phyloP scores from a whole-genome alignment of 2,329 filamentous ascomycete genomes.

The Stachybotrys echinatus region DNA sequence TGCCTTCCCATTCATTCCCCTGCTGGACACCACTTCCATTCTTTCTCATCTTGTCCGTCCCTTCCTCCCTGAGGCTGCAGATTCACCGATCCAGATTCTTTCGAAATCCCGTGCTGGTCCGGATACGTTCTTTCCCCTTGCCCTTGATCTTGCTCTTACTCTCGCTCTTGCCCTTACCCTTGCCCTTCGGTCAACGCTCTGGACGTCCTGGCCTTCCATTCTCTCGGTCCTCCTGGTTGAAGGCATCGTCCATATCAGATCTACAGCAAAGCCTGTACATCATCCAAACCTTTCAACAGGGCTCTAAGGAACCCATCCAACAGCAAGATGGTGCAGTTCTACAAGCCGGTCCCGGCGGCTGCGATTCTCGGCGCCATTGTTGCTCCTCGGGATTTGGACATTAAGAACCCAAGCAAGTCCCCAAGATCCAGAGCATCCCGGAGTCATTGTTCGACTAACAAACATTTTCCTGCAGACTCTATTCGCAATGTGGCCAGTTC shows the following conservation, averaged over 20 bases:
- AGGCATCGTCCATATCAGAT: too few relatives aligned
- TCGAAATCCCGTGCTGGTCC: background rate
- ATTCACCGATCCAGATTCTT: too few relatives aligned
- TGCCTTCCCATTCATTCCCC: too few relatives aligned
- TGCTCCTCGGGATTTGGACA: conserved; percentile 32
- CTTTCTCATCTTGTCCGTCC: too few relatives aligned
- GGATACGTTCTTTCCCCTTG: background rate
- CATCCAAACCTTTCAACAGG: background rate
- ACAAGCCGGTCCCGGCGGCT: conserved; percentile 15
- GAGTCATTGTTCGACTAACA: conserved; percentile 5
- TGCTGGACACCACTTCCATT: too few relatives aligned
- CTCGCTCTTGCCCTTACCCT: too few relatives aligned
- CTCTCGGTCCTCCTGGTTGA: too few relatives aligned
- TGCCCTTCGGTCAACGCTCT: too few relatives aligned
- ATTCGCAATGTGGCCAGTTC: conserved; percentile 56
- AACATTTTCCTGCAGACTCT: conserved; percentile 38
- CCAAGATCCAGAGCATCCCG: background rate
- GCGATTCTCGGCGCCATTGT: conserved; percentile 19
- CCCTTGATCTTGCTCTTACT: too few relatives aligned
- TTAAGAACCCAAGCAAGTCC: conserved; percentile 27
- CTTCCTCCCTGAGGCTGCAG: too few relatives aligned
- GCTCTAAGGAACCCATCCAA: too few relatives aligned
- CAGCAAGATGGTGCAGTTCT: conserved; percentile 13
- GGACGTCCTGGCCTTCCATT: background rate
- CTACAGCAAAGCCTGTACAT: too few relatives aligned